Conservation (phyloP, 805 yeast species). For the Pichia insulana region DNA sequence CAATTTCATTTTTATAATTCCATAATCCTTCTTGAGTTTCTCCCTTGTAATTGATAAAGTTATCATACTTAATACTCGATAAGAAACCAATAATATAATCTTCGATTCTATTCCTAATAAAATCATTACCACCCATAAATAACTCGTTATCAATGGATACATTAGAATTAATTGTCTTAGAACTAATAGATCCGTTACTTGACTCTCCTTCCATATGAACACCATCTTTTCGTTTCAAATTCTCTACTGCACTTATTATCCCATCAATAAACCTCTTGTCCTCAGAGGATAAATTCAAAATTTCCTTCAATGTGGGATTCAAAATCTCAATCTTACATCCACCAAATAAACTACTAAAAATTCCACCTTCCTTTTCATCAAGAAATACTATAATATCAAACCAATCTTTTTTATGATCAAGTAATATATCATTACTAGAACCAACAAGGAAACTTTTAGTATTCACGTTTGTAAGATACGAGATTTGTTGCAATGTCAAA, state of each 20-base stretch:
- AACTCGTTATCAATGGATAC: slow-evolving; percentile 31
- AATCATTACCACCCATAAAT: slow-evolving; percentile 76
- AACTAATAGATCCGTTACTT: slow-evolving; percentile 2
- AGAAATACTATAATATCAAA: slow-evolving; percentile 70
- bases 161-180: slow-evolving; percentile 24
- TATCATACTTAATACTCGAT: slow-evolving; percentile 61
- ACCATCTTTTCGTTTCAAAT: slow-evolving; percentile 19
- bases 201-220: slow-evolving; percentile 26
- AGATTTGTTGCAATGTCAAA: slow-evolving; percentile 86
- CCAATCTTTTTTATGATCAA: slow-evolving; percentile 50
- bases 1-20: slow-evolving; percentile 15
- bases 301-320: slow-evolving; percentile 33
- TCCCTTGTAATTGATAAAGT: slow-evolving; percentile 32
- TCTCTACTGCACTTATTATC: slow-evolving; percentile 41
- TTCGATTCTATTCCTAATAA: slow-evolving; percentile 78
- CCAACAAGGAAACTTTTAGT: slow-evolving; percentile 71
- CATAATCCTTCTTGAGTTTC: slow-evolving; percentile 18
- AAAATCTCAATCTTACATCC: slow-evolving; percentile 34
- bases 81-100: slow-evolving; percentile 77
- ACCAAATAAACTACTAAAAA: slow-evolving; percentile 2
- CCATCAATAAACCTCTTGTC: slow-evolving; percentile 73
- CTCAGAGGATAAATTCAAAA: slow-evolving; percentile 40
- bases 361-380: slow-evolving; percentile 31
- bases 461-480: slow-evolving; percentile 50
- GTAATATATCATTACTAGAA: slow-evolving; percentile 73